Base-by-base conservation (phyloP, 768 basidiomycete genomes). In the Podaxis sp. region DNA sequence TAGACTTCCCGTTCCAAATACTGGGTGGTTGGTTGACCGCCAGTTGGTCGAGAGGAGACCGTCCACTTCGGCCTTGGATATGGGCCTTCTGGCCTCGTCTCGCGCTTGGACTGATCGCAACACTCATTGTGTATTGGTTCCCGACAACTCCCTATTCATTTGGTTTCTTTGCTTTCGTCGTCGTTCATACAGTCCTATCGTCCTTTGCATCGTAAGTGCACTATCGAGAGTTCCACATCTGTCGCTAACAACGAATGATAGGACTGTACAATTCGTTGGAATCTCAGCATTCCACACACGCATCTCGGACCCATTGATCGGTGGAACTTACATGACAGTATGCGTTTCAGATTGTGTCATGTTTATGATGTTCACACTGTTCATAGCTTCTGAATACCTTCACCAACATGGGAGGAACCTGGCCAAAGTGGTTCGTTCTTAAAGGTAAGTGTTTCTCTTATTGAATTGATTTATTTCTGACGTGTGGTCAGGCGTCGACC, bases 271-370 rank as follows among this genome's bases (percentile, higher is more conserved):
- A 73, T 99, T 98, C 69, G 96, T 98, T 18, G 95, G 97, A 7
- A 94, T 98, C 63, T 93, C 95, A n/a, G 97, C 97, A 2, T 99
- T 98, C 82, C 97, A 98, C 68, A 98, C 95, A 2, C 86, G 90
- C 57, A 88, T 99, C 38, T 94, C 97, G 0, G 97, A 99, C 70
- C 97, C 97, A 0, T 69, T 97, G 11, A 97, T 99, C 56, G 97
- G 97, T 28, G 97, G 97, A 54, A 99, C 97, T 0, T 99, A 99
- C 73, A 99, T 99, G 97, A 99, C 97, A 11, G 95, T 95, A 67
- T 64, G 86, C 75, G 32, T 9, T n/a, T 27, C 14, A 23, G n/a
- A 37, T 44, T 52, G 47, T 35, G 16, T 35, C 32, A 25, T 11
- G 47, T n/a, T 52, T 37, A 23, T 63, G 53, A 60, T 18, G 63